Evolutionary conservation across 139 green algal species (phyloP), one percentile per base, ranked within the genome.

Genomic region (Diplosphaera chodatii): DNA sequence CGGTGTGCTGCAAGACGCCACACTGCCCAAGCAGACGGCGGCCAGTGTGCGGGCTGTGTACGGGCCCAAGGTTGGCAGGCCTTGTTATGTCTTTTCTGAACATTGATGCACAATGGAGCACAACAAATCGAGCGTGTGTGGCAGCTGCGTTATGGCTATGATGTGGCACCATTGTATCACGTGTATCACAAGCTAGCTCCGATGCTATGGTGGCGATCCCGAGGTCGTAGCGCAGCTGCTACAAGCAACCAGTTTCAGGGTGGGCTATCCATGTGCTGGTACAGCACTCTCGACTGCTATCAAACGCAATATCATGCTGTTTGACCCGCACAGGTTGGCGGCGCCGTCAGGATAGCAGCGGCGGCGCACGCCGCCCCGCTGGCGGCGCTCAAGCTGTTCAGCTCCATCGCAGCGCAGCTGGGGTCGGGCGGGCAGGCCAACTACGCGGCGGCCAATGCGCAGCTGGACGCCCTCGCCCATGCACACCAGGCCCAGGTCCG

Each of bases 371-470:
- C 68, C 18, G n/a, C 37, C 30, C 34, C 62, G 16, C 55, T 85
- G 3, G n/a, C n/a, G 0, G 40, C 34, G 4, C 27, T 77, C 31
- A 74, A 73, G 48, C 31, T 74, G 2, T 89, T 87, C 69, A 80
- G 72, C 8, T 82, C 71, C 31, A 75, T 82, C 3, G 76, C 83
- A 8, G 62, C 78, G 0, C 56, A 78, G 18, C 28, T 89, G 25
- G 83, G 84, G 10, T 63, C 80, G 32, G 75, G 79, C 21, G 81
- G 81, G 5, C 83, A 89, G 62, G 71, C 80, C 30, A 86, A 80
- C 71, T 87, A 86, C 25, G 74, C 70, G 0, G 64, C 74, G 1
- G 74, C 83, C 25, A 87, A 89, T 66, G 69, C 82, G 4, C 28
- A 64, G 32, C 59, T 88, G 65, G 82, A 85, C 28, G 33, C 16